These are phyloP conservation scores for Pecoramyces ruminantium DNA, from an alignment of 192 early-diverging fungal species.

Conservation along the genomic window DNA sequence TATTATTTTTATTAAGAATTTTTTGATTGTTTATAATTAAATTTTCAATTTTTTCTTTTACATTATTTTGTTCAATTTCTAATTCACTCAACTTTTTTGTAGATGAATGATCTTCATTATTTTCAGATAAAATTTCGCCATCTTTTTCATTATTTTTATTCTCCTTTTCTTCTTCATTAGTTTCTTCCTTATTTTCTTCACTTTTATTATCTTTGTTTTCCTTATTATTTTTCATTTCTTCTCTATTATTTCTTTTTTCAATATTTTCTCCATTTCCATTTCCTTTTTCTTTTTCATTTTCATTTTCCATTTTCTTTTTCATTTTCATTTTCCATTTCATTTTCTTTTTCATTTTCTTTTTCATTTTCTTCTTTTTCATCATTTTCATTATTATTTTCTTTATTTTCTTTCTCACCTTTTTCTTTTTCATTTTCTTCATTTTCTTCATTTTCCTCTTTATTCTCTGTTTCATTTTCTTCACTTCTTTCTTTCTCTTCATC, in stretches of 20 bases:
- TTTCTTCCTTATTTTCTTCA: constrained; percentile 6
- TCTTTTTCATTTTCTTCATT: not conserved
- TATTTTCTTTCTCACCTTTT: not conserved
- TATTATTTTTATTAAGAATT: not conserved
- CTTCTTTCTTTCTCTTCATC: too few species aligned
- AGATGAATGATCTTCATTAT: not conserved
- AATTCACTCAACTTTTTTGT: not conserved
- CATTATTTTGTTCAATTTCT: not conserved
- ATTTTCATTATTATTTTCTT: too few species aligned
- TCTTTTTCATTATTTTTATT: not conserved
- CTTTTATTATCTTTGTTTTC: constrained; percentile 24
- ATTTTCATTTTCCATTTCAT: too few species aligned
- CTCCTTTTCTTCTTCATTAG: not conserved
- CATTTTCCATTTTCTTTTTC: not conserved
- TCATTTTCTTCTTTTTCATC: too few species aligned
- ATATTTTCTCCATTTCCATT: not conserved
- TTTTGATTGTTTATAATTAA: not conserved
- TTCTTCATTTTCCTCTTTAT: too few species aligned
- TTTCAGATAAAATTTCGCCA: not conserved
- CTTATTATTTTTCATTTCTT: too few species aligned
- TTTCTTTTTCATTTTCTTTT: constrained; percentile 2
- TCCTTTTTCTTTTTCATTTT: not conserved
- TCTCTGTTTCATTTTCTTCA: too few species aligned
- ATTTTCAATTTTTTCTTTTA: not conserved
- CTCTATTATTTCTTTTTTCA: constrained; percentile 4